phyloP scores from a whole-genome alignment of 495 filamentous ascomycete species.

The Baudoinia panamericana region DNA sequence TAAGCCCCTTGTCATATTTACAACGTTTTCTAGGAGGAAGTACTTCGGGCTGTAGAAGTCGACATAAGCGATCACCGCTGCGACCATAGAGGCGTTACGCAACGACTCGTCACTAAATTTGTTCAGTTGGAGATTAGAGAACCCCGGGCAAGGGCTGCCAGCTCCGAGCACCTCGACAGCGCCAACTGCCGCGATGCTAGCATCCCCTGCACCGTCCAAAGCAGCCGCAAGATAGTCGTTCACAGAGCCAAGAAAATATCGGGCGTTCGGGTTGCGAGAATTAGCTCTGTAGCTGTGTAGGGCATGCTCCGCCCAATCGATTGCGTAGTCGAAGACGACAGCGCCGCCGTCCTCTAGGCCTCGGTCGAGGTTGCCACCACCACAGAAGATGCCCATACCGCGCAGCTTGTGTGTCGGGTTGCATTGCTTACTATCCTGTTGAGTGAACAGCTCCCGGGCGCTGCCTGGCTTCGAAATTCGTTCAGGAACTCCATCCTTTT shows the following conservation, averaged over 20 bases:
- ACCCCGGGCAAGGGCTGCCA: conserved; percentile 63
- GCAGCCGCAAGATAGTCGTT: conserved; percentile 50
- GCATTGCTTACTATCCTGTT: conserved; percentile 34
- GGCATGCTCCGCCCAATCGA: conserved; percentile 49
- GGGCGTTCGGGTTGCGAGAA: conserved; percentile 21
- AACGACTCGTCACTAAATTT: conserved; percentile 36
- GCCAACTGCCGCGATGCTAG: conserved; percentile 39
- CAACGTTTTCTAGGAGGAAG: conserved; percentile 61
- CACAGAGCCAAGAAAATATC: conserved; percentile 51
- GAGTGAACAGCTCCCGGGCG: conserved; percentile 9
- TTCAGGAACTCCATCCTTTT: conserved; percentile 36
- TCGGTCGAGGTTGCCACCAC: conserved; percentile 59
- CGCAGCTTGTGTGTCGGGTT: conserved; percentile 34
- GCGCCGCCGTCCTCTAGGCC: conserved; percentile 60
- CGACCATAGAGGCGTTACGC: conserved; percentile 56
- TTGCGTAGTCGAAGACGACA: conserved; percentile 47
- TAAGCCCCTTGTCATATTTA: conserved; percentile 38
- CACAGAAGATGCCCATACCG: conserved; percentile 59
- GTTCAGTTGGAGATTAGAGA: conserved; percentile 45
- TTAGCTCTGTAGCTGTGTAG: conserved; percentile 62
- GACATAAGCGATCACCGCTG: conserved; percentile 57
- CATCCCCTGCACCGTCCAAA: conserved; percentile 35
- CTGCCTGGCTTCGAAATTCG: too few relatives aligned
- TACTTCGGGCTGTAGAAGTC: conserved; percentile 63
- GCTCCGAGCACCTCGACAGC: conserved; percentile 56